These are phyloP conservation scores for Tolypocladium sp. DNA, from an alignment of 2,329 filamentous ascomycete species.

Conservation along the genomic window DNA sequence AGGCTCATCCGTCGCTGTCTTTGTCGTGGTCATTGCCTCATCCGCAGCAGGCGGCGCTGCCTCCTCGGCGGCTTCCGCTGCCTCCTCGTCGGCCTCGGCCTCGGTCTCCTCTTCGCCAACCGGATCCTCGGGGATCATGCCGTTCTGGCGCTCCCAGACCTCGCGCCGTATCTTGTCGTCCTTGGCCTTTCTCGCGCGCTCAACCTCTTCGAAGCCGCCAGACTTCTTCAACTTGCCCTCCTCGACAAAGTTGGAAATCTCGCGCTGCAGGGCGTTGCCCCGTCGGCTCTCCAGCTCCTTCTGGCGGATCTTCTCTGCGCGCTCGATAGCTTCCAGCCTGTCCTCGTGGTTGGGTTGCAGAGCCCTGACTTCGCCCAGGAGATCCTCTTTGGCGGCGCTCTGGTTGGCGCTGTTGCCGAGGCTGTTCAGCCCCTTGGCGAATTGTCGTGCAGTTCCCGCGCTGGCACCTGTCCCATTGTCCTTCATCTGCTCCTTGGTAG, in stretches of 20 bases:
- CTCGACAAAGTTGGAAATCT: slow-evolving; percentile 75
- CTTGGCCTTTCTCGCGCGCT: slow-evolving; percentile 72
- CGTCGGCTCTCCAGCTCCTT: slow-evolving; percentile 74
- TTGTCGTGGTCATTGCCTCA: background rate
- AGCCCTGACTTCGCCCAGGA: slow-evolving; percentile 87
- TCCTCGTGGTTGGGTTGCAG: slow-evolving; percentile 91
- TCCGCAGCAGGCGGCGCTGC: slow-evolving; percentile 4
- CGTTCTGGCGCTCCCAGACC: slow-evolving; percentile 61
- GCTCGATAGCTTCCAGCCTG: slow-evolving; percentile 87
- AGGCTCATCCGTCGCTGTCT: background rate
- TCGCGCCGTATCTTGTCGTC: slow-evolving; percentile 82
- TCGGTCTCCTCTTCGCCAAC: slow-evolving; percentile 26
- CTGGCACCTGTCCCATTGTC: slow-evolving; percentile 47
- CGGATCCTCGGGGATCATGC: slow-evolving; percentile 35
- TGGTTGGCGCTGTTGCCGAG: slow-evolving; percentile 56
- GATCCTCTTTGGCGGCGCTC: slow-evolving; percentile 75
- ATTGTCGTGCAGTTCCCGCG: slow-evolving; percentile 42
- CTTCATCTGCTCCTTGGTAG: slow-evolving; percentile 95
- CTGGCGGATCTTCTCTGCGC: slow-evolving; percentile 86
- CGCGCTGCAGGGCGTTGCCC: slow-evolving; percentile 71
- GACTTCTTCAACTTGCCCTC: slow-evolving; percentile 93
- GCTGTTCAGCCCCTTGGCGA: slow-evolving; percentile 44
- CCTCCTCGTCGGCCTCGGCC: slow-evolving; percentile 12
- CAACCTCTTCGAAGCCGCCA: slow-evolving; percentile 88
- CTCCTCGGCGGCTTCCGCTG: slow-evolving; percentile 4